Conservation (phyloP, 345 rosid species). For the Geranium brycei region DNA sequence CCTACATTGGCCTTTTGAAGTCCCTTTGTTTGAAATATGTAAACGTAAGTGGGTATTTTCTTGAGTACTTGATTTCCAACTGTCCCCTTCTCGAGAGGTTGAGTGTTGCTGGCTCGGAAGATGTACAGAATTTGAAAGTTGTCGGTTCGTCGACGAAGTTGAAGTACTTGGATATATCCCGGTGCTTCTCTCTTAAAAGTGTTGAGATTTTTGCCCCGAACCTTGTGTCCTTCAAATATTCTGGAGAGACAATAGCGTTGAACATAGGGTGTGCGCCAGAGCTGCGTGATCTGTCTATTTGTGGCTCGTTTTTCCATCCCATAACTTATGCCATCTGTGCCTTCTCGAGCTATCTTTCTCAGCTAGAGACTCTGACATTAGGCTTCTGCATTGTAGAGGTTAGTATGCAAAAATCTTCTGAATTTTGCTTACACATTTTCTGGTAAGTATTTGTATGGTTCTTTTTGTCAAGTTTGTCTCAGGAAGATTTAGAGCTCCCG, state of each 20-base stretch:
- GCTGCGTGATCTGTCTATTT: neutral
- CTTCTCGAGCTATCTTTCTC: slow-evolving; percentile 2
- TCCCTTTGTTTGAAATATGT: slow-evolving; percentile 1
- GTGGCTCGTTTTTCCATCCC: slow-evolving; percentile 4
- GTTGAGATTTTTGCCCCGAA: slow-evolving; percentile 7
- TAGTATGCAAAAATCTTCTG: too few species aligned
- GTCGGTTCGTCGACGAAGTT: slow-evolving; percentile 1
- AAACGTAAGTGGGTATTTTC: slow-evolving; percentile 1
- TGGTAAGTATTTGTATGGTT: neutral
- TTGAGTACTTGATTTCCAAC: slow-evolving; percentile 2
- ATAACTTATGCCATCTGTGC: neutral
- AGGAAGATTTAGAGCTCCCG: slow-evolving; percentile 4
- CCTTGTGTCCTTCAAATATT: slow-evolving; percentile 6
- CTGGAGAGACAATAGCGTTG: neutral
- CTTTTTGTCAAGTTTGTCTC: neutral
- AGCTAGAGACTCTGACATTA: slow-evolving; percentile 5
- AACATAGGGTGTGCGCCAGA: neutral
- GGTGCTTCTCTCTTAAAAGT: neutral
- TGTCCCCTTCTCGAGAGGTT: slow-evolving; percentile 9
- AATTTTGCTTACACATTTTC: neutral
- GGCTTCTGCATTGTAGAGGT: neutral
- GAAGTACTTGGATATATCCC: slow-evolving; percentile 5
- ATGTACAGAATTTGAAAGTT: slow-evolving; percentile 2
- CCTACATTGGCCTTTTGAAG: neutral
- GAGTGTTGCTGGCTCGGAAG: neutral